Evolutionary conservation across 1,284 basidiomycete genomes (phyloP), one percentile per base, ranked within the genome.

Genomic region (Rhodotorula sp.): DNA sequence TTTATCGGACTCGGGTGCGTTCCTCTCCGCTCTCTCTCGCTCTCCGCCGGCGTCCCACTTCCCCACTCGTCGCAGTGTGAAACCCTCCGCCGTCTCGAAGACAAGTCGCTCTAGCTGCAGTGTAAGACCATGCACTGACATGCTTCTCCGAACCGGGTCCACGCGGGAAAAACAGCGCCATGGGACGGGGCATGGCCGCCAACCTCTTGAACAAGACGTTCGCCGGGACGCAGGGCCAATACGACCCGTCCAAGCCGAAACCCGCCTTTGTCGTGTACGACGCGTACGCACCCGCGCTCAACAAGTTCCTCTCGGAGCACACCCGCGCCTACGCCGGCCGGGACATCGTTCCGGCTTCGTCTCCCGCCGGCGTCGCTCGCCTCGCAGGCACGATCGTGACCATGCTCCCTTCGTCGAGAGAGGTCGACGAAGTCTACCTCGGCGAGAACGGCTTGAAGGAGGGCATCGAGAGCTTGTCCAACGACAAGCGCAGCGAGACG

Each of bases 101-200:
- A 48, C 10, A n/a, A 47, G 19, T 21, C 19, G 16, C 34, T 23
- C 4, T 8, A 8, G 23, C 48, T 28, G 49, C 67, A 57, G 50
- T 45, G 58, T 60, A 31, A 2, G 18, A 28, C 26, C 55, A 31
- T 26, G 8, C 12, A 1, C 31, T 19, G 56, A 38, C 21, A 6
- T 5, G 34, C 57, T 19, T 28, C 43, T n/a, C 23, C 6, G 15
- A 12, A 18, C 34, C 50, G 14, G 5, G 2, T 5, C 5, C 26
- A 8, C 21, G 8, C 19, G 0, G 21, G 43, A 12, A 38, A 7
- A 10, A 14, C 62, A 66, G 75, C 31, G 75, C 70, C 21, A 92
- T 93, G 91, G 91, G 91, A 47, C 86, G 85, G 62, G 87, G 90
- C 79, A 92, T 92, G 91, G 91, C 91, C 23, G 85, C 84, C 80